Evolutionary conservation across 495 filamentous ascomycete genomes (phyloP).

Genomic region (Astrocystis sublimbata): DNA sequence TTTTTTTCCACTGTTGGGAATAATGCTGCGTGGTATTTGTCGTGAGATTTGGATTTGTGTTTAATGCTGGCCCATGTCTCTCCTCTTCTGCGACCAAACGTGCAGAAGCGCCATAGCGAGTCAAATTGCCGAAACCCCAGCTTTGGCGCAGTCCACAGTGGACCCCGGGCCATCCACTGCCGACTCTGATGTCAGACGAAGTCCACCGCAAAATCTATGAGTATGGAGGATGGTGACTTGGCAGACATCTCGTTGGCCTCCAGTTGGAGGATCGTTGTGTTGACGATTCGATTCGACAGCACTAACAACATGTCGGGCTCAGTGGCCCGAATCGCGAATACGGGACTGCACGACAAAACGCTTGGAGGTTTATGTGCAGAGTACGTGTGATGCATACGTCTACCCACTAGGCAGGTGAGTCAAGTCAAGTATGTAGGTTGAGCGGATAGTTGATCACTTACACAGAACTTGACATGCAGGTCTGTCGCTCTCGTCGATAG

Average conservation of each 20-base stretch:
- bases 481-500: too few species aligned
- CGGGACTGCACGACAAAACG: slow-evolving; percentile 7
- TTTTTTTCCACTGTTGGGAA: too few species aligned
- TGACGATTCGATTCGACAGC: too few species aligned
- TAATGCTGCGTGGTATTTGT: too few species aligned
- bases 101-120: slow-evolving; percentile 1
- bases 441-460: not conserved
- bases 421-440: not conserved
- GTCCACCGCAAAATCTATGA: slow-evolving; percentile 2
- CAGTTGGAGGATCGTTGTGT: not conserved
- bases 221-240: slow-evolving; percentile 2
- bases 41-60: not conserved
- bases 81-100: slow-evolving; percentile 4
- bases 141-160: slow-evolving; percentile 9
- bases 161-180: slow-evolving; percentile 10
- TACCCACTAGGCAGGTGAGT: not conserved
- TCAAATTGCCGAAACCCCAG: slow-evolving; percentile 17
- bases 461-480: too few species aligned
- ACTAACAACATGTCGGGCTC: not conserved
- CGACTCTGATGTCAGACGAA: slow-evolving; percentile 18
- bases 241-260: slow-evolving; percentile 12
- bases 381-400: not conserved
- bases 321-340: not conserved
- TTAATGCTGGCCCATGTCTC: slow-evolving; percentile 2
- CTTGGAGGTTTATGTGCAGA: not conserved